A percentile compares a stretch with the other conserved stretches of the same genome.
Evolutionary conservation across 805 yeast species (phyloP).

Genomic region (Starmerella geochares): DNA sequence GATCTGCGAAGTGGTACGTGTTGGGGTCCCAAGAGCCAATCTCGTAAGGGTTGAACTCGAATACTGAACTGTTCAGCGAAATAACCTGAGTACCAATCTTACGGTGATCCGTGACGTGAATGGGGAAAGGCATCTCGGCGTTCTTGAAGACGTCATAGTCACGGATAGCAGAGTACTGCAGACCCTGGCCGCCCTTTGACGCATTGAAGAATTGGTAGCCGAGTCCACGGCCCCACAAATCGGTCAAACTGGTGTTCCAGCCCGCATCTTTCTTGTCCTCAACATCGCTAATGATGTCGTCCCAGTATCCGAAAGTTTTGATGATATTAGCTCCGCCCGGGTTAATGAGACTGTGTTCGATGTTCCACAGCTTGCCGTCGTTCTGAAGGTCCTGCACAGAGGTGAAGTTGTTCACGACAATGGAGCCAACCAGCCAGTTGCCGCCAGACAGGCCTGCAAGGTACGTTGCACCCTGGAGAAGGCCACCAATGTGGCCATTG

Average conservation of each 20-base stretch:
- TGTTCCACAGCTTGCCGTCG: slow-evolving; percentile 28
- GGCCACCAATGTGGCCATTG: slow-evolving; percentile 39
- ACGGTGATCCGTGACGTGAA: slow-evolving; percentile 41
- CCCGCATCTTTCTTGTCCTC: slow-evolving; percentile 47
- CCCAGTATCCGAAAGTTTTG: slow-evolving; percentile 21
- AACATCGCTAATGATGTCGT: slow-evolving; percentile 21
- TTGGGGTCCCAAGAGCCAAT: slow-evolving; percentile 76
- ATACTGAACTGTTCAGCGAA: slow-evolving; percentile 49
- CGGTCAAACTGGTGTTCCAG: slow-evolving; percentile 52
- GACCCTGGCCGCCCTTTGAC: slow-evolving; percentile 45
- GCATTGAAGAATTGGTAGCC: slow-evolving; percentile 55
- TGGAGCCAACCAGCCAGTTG: slow-evolving; percentile 53
- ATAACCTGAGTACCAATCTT: slow-evolving; percentile 38
- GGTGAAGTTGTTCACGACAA: slow-evolving; percentile 36
- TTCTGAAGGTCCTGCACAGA: slow-evolving; percentile 28
- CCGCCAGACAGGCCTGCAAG: slow-evolving; percentile 65
- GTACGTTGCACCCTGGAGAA: slow-evolving; percentile 47
- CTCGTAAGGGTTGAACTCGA: slow-evolving; percentile 42
- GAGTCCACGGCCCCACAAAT: slow-evolving; percentile 65
- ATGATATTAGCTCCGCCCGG: slow-evolving; percentile 22
- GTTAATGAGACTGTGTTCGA: slow-evolving; percentile 24
- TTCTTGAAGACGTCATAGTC: slow-evolving; percentile 48
- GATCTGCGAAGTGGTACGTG: slow-evolving; percentile 49
- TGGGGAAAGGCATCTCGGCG: slow-evolving; percentile 57
- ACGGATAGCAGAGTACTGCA: slow-evolving; percentile 45